Percentiles rank a stretch among this genome's conserved stretches.
phyloP scores from a whole-genome alignment of 306 rosid genomes.

The Prosopis cineraria region DNA sequence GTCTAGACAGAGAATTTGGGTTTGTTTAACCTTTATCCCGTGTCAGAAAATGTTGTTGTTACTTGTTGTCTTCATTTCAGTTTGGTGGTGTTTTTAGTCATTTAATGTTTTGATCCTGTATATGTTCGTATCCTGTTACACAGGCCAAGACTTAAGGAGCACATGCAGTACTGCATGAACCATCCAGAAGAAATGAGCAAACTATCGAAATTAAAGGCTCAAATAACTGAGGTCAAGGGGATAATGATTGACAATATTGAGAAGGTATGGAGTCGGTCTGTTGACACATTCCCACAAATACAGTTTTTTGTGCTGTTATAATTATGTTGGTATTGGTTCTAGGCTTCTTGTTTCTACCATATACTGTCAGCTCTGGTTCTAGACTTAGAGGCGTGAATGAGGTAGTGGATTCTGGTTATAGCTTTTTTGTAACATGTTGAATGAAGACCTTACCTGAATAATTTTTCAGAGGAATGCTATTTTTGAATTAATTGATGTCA shows the following conservation, averaged over 20 bases:
- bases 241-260: constrained; percentile 97
- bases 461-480: neutral
- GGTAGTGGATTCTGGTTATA: neutral
- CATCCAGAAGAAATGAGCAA: constrained; percentile 97
- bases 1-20: constrained; percentile 98
- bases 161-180: constrained; percentile 88
- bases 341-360: constrained; percentile 5
- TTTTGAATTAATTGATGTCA: neutral
- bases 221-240: constrained; percentile 94
- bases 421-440: neutral
- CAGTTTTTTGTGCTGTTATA: neutral
- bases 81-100: constrained; percentile 10
- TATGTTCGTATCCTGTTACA: constrained; percentile 9
- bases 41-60: constrained; percentile 18
- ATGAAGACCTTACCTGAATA: neutral
- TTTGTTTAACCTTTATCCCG: constrained; percentile 40
- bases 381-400: neutral
- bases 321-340: neutral
- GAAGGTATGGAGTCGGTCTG: constrained; percentile 57
- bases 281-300: neutral
- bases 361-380: constrained; percentile 13
- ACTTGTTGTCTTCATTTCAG: neutral
- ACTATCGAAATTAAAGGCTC: constrained; percentile 96
- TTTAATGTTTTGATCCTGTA: constrained; percentile 23
- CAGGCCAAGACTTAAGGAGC: constrained; percentile 93